Evolutionary conservation across 495 filamentous ascomycete genomes (phyloP).

Genomic region (Penicillium diatomitis): DNA sequence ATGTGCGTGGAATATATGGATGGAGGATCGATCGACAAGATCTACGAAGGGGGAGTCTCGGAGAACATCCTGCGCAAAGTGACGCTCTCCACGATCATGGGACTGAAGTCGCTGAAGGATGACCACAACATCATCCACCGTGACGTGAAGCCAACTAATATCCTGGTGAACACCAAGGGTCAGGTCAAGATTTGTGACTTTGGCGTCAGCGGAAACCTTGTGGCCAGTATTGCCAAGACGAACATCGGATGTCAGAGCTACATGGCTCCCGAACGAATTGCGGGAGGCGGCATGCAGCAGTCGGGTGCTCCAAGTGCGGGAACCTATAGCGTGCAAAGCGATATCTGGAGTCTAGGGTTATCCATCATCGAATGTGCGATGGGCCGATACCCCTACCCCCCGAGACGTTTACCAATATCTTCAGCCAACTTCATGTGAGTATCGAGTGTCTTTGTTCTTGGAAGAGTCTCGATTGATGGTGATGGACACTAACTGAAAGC

Average conservation of each 20-base stretch:
- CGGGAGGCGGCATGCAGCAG: constrained; percentile 72
- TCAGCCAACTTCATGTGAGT: constrained; percentile 94
- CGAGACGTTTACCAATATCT: constrained; percentile 99
- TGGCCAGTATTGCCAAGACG: constrained; percentile 95
- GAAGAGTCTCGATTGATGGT: too few relatives aligned
- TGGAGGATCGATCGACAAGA: constrained; percentile 94
- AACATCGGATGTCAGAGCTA: constrained; percentile 99
- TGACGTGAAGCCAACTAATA: constrained; percentile 98
- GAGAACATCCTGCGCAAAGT: constrained; percentile 87
- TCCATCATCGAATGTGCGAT: constrained; percentile 95
- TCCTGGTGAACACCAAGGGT: constrained; percentile 79
- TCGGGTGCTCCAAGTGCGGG: constrained; percentile 62
- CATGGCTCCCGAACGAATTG: constrained; percentile 96
- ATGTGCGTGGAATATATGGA: constrained; percentile 99
- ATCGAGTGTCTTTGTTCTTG: neutral
- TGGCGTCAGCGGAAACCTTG: constrained; percentile 91
- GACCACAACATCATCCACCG: constrained; percentile 99
- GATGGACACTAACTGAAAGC: neutral
- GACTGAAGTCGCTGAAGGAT: constrained; percentile 87
- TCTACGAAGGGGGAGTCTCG: constrained; percentile 89
- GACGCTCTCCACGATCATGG: constrained; percentile 81
- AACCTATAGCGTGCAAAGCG: constrained; percentile 95
- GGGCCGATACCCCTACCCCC: constrained; percentile 93
- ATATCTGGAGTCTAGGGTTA: constrained; percentile 94
- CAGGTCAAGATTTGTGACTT: constrained; percentile 99